These are phyloP conservation scores for Blastobotrys attinorum DNA, from an alignment of 805 yeast species.

Conservation along the genomic window DNA sequence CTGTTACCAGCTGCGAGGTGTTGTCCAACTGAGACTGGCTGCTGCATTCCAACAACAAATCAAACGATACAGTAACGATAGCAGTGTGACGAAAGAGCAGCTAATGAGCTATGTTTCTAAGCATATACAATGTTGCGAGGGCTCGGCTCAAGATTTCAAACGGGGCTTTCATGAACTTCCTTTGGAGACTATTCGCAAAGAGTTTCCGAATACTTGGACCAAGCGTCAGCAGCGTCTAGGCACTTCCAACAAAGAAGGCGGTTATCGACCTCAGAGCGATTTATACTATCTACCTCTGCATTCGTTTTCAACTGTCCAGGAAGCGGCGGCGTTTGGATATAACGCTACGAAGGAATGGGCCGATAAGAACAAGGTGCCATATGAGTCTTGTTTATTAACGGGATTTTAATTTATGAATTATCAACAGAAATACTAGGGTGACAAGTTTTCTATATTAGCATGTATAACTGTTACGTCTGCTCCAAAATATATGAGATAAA, in stretches of 20 bases:
- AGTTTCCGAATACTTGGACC: constrained; percentile 19
- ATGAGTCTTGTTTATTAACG: constrained; percentile 16
- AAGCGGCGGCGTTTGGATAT: constrained; percentile 34
- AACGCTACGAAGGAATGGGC: constrained; percentile 33
- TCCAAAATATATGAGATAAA: no score
- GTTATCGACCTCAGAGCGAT: constrained; percentile 29
- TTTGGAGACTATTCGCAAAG: constrained; percentile 11
- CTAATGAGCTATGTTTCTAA: no score
- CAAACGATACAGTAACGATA: not conserved
- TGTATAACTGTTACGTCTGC: no score
- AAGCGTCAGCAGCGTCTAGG: constrained; percentile 11
- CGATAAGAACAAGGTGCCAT: constrained; percentile 20
- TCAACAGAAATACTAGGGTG: no score
- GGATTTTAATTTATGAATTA: not conserved
- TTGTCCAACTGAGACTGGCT: constrained; percentile 22
- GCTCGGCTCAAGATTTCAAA: constrained; percentile 22
- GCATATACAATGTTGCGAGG: no score
- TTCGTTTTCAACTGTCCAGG: constrained; percentile 30
- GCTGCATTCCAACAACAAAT: not conserved
- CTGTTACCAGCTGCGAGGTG: constrained; percentile 26
- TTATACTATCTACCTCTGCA: constrained; percentile 31
- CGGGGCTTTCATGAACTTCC: constrained; percentile 22
- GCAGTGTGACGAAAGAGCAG: no score
- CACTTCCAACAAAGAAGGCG: constrained; percentile 20
- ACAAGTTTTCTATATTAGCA: no score